These are phyloP conservation scores for Erigeron philadelphicus DNA, from an alignment of 140 eudicot species.

Conservation along the genomic window DNA sequence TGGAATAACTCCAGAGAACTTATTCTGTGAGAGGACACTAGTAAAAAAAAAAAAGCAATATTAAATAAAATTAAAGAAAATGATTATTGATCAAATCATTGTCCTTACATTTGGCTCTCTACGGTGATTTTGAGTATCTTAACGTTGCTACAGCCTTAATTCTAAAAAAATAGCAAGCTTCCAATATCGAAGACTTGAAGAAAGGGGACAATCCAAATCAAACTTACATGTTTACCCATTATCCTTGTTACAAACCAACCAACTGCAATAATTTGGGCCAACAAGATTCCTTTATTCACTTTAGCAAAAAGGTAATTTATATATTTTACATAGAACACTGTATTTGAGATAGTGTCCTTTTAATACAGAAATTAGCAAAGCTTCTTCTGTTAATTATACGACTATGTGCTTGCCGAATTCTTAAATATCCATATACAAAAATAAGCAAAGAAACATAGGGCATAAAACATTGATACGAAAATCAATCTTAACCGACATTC, in stretches of 20 bases:
- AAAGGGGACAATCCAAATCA: no score
- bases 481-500: background rate
- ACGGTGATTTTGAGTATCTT: no score
- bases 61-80: background rate
- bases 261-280: constrained; percentile 5
- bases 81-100: background rate
- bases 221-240: constrained; percentile 1
- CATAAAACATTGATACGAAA: background rate
- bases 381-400: background rate
- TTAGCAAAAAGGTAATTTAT: background rate
- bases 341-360: background rate
- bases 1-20: constrained; percentile 64
- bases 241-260: constrained; percentile 16
- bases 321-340: background rate
- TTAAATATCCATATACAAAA: background rate
- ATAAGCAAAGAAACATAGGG: constrained; percentile 1
- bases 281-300: background rate
- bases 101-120: no score
- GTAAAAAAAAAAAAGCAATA: background rate
- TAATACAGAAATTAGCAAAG: background rate
- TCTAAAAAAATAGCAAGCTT: background rate
- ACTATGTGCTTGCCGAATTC: no score
- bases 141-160: background rate
- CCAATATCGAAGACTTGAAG: no score
- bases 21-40: constrained; percentile 70